phyloP scores from a whole-genome alignment of 1,139 yeast genomes.

The Kurtzmaniella quercitrusa region DNA sequence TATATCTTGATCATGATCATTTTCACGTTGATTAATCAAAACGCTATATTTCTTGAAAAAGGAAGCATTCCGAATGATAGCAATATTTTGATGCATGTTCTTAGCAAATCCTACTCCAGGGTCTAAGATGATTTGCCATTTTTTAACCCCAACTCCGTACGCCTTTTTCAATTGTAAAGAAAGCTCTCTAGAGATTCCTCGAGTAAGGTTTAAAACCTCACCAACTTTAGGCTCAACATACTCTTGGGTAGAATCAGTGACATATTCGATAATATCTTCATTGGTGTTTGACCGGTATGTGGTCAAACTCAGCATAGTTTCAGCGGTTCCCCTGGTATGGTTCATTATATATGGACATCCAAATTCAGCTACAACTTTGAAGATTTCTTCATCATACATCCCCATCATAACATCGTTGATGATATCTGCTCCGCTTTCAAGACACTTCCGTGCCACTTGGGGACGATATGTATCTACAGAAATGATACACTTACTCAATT shows the following conservation, averaged over 20 bases:
- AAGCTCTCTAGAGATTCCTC: slow-evolving; percentile 63
- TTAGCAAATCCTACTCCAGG: slow-evolving; percentile 98
- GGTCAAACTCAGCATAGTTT: slow-evolving; percentile 63
- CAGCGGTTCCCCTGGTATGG: slow-evolving; percentile 82
- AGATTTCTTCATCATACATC: slow-evolving; percentile 58
- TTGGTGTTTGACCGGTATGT: slow-evolving; percentile 46
- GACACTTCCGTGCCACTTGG: slow-evolving; percentile 64
- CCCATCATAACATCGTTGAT: slow-evolving; percentile 93
- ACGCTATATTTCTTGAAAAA: slow-evolving; percentile 50
- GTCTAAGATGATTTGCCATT: slow-evolving; percentile 90
- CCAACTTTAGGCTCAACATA: slow-evolving; percentile 22
- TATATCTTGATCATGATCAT: slow-evolving; percentile 10
- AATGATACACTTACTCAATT: slow-evolving; percentile 45
- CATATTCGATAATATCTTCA: slow-evolving; percentile 36
- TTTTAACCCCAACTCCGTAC: slow-evolving; percentile 55
- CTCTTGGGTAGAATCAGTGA: slow-evolving; percentile 22
- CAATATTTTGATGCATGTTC: slow-evolving; percentile 60
- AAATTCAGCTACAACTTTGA: slow-evolving; percentile 59
- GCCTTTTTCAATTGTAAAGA: slow-evolving; percentile 55
- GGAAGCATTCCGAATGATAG: slow-evolving; percentile 55
- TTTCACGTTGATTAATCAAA: slow-evolving; percentile 20
- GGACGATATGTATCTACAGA: slow-evolving; percentile 86
- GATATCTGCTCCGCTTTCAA: slow-evolving; percentile 81
- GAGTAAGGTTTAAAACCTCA: slow-evolving; percentile 22
- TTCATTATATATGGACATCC: slow-evolving; percentile 78